Percentiles rank a stretch among this genome's conserved stretches.
These are phyloP conservation scores for Sporothrix dimorphospora DNA, from an alignment of 2,329 filamentous ascomycete genomes.

Conservation along the genomic window DNA sequence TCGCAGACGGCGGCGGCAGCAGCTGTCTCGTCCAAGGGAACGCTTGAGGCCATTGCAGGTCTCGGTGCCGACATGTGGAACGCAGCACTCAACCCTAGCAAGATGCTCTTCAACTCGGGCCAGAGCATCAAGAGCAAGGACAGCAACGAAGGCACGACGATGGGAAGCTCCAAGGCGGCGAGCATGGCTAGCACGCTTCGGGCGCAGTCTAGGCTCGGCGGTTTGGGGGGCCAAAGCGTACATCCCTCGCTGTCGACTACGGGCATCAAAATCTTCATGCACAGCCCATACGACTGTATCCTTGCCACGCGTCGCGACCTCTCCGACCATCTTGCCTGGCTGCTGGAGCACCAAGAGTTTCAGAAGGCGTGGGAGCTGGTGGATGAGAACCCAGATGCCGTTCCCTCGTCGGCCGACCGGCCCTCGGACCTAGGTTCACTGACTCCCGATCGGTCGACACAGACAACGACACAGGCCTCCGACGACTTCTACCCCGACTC, in stretches of 20 bases:
- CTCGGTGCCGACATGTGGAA: slow-evolving; percentile 83
- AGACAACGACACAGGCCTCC: slow-evolving; percentile 41
- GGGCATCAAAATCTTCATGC: slow-evolving; percentile 79
- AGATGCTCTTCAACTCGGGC: slow-evolving; percentile 81
- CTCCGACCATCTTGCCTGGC: slow-evolving; percentile 82
- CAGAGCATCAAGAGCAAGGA: slow-evolving; percentile 71
- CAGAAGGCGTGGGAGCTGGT: slow-evolving; percentile 87
- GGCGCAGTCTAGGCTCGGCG: background rate
- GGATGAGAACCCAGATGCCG: slow-evolving; percentile 81
- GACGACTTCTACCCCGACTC: slow-evolving; percentile 75
- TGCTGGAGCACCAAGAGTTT: slow-evolving; percentile 79
- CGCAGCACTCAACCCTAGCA: slow-evolving; percentile 78
- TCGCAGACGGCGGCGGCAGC: slow-evolving; percentile 69
- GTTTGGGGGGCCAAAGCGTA: slow-evolving; percentile 39
- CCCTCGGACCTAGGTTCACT: slow-evolving; percentile 47
- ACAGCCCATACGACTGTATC: slow-evolving; percentile 97
- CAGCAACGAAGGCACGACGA: slow-evolving; percentile 61
- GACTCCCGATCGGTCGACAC: slow-evolving; percentile 41
- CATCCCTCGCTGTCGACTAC: slow-evolving; percentile 60
- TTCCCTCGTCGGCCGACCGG: slow-evolving; percentile 40
- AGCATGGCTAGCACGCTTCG: slow-evolving; percentile 45
- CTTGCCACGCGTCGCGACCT: slow-evolving; percentile 85
- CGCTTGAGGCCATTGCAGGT: slow-evolving; percentile 75
- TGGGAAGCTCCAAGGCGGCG: slow-evolving; percentile 29
- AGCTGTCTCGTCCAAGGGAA: slow-evolving; percentile 67